Conservation (phyloP, 2,329 filamentous ascomycete species). For the Chaetomiaceae sp. region DNA sequence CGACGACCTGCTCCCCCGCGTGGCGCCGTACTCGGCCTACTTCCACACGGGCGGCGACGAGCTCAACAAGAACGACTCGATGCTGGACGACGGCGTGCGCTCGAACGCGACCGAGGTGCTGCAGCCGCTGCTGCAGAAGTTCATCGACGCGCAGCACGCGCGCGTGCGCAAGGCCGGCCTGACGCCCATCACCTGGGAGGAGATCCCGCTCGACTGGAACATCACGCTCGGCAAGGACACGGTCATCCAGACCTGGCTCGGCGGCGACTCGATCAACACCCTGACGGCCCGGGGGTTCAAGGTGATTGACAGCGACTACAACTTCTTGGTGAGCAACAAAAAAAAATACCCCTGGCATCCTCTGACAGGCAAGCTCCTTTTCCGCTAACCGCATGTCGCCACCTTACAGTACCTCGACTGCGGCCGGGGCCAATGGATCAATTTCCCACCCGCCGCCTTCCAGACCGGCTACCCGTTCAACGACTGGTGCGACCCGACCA, state of each 20-base stretch:
- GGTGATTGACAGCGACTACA: slow-evolving; percentile 69
- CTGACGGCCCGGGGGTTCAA: slow-evolving; percentile 60
- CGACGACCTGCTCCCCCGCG: slow-evolving; percentile 67
- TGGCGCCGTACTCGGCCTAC: slow-evolving; percentile 62
- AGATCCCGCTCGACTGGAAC: slow-evolving; percentile 75
- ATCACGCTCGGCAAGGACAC: slow-evolving; percentile 64
- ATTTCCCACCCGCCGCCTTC: slow-evolving; percentile 53
- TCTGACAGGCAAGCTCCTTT: no score
- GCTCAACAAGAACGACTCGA: slow-evolving; percentile 70
- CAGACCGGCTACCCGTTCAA: slow-evolving; percentile 59
- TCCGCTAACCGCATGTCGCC: no score
- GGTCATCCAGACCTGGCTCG: slow-evolving; percentile 74
- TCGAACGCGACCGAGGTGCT: slow-evolving; percentile 61
- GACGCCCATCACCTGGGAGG: slow-evolving; percentile 79
- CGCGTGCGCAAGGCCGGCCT: slow-evolving; percentile 59
- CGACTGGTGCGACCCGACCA: slow-evolving; percentile 75
- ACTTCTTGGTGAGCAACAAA: slow-evolving; percentile 62
- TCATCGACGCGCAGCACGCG: slow-evolving; percentile 64
- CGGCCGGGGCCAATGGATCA: slow-evolving; percentile 72
- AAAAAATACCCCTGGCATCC: no score
- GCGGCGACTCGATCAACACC: slow-evolving; percentile 52
- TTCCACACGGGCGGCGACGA: slow-evolving; percentile 89
- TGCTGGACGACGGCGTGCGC: slow-evolving; percentile 64
- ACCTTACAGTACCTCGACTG: slow-evolving; percentile 72
- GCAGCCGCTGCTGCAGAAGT: slow-evolving; percentile 69